A percentile compares a stretch with the other conserved stretches of the same genome.
phyloP scores from a whole-genome alignment of 2,329 filamentous ascomycete genomes.

The Moelleriella libera region DNA sequence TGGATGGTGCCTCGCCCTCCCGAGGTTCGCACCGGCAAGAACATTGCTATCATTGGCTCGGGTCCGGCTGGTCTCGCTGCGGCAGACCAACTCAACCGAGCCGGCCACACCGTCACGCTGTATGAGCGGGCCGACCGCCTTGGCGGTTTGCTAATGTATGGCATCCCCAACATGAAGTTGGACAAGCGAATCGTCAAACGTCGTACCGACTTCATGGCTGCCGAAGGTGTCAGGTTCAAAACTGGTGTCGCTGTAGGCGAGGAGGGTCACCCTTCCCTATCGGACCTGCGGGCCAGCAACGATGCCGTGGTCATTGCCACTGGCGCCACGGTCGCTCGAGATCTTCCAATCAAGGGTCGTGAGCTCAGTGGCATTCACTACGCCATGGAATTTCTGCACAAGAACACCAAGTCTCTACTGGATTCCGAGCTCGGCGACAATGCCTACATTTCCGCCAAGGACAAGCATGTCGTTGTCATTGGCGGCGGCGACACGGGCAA shows the following conservation, averaged over 20 bases:
- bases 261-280: slow-evolving; percentile 45
- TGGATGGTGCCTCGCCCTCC: slow-evolving; percentile 88
- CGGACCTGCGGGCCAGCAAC: slow-evolving; percentile 57
- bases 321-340: slow-evolving; percentile 83
- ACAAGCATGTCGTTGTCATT: slow-evolving; percentile 91
- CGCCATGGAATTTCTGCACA: slow-evolving; percentile 94
- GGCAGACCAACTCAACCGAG: slow-evolving; percentile 89
- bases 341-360: slow-evolving; percentile 80
- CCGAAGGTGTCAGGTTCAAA: slow-evolving; percentile 74
- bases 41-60: slow-evolving; percentile 76
- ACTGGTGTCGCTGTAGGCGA: slow-evolving; percentile 68
- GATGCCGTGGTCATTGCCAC: slow-evolving; percentile 86
- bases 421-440: slow-evolving; percentile 78
- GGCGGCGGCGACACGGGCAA: slow-evolving; percentile 97
- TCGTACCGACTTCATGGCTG: slow-evolving; percentile 86
- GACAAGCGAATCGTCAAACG: slow-evolving; percentile 96
- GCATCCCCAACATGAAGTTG: slow-evolving; percentile 98
- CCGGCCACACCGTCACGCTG: slow-evolving; percentile 76
- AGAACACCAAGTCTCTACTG: slow-evolving; percentile 93
- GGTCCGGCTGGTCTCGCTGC: slow-evolving; percentile 81
- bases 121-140: slow-evolving; percentile 86
- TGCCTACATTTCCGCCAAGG: slow-evolving; percentile 85
- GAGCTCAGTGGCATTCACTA: slow-evolving; percentile 85
- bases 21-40: slow-evolving; percentile 72
- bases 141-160: slow-evolving; percentile 93